These are phyloP conservation scores for Hanseniaspora hatyaiensis DNA, from an alignment of 805 yeast species.

Conservation along the genomic window DNA sequence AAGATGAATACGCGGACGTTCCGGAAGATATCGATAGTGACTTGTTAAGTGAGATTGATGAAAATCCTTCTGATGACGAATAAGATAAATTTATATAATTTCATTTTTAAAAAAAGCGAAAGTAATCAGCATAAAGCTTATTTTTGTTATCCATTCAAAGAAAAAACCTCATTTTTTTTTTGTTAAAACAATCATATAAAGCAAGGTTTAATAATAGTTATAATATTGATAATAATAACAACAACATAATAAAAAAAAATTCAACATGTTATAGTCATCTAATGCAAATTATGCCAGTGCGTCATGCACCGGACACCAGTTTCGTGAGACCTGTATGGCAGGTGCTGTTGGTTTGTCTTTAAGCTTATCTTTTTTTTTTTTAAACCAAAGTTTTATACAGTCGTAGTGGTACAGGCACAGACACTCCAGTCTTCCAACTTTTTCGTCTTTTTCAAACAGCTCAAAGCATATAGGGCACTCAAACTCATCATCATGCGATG, in stretches of 20 bases:
- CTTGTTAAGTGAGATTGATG: slow-evolving; percentile 36
- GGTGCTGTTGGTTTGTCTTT: slow-evolving; percentile 18
- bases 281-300: slow-evolving; percentile 20
- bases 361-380: slow-evolving; percentile 50
- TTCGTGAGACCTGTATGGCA: slow-evolving; percentile 29
- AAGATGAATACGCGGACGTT: slow-evolving; percentile 30
- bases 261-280: too few species aligned
- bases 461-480: slow-evolving; percentile 95
- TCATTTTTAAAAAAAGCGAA: too few species aligned
- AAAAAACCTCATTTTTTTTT: too few species aligned
- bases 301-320: slow-evolving; percentile 43
- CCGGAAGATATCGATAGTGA: slow-evolving; percentile 40
- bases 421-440: slow-evolving; percentile 86
- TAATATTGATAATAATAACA: too few species aligned
- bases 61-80: slow-evolving; percentile 19
- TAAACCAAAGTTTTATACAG: slow-evolving; percentile 87
- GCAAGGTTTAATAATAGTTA: too few species aligned
- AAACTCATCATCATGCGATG: slow-evolving; percentile 32
- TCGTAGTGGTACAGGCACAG: slow-evolving; percentile 84
- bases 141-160: too few species aligned
- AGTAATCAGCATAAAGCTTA: too few species aligned
- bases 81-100: neutral
- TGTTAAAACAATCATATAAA: too few species aligned
- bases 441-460: slow-evolving; percentile 72
- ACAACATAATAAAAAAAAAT: too few species aligned